Evolutionary conservation across 2,329 filamentous ascomycete species (phyloP).

Genomic region (Pseudonectria foliicola): DNA sequence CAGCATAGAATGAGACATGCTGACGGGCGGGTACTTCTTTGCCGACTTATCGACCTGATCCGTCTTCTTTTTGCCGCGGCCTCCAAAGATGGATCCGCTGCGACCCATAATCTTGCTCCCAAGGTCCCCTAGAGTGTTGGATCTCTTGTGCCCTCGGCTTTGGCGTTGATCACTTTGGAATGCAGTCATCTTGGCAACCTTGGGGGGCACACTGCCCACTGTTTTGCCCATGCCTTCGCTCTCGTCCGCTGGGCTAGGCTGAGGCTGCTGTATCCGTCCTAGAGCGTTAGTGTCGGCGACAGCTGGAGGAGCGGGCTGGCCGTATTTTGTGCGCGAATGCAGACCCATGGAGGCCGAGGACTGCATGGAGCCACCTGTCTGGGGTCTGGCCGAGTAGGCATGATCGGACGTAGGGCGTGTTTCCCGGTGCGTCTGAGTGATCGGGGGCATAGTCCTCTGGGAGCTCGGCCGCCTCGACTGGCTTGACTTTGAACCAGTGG

Average conservation of each 20-base stretch:
- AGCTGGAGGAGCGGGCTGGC: slow-evolving; percentile 78
- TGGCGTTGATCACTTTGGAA: slow-evolving; percentile 50
- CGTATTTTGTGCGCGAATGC: slow-evolving; percentile 61
- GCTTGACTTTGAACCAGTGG: slow-evolving; percentile 30
- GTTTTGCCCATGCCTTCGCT: slow-evolving; percentile 58
- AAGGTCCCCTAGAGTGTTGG: slow-evolving; percentile 71
- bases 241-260: slow-evolving; percentile 44
- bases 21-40: slow-evolving; percentile 79
- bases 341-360: slow-evolving; percentile 60
- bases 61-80: slow-evolving; percentile 44
- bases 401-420: slow-evolving; percentile 33
- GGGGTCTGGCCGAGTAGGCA: slow-evolving; percentile 53
- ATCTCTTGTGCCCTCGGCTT: slow-evolving; percentile 56
- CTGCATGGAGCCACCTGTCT: slow-evolving; percentile 74
- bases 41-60: slow-evolving; percentile 50
- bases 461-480: slow-evolving; percentile 38
- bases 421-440: slow-evolving; percentile 20
- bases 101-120: slow-evolving; percentile 80
- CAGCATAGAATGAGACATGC: slow-evolving; percentile 70
- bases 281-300: slow-evolving; percentile 85
- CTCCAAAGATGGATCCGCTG: slow-evolving; percentile 74
- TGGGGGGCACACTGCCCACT: slow-evolving; percentile 52
- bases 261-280: slow-evolving; percentile 79
- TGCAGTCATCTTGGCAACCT: slow-evolving; percentile 51
- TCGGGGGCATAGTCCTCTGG: slow-evolving; percentile 30